A percentile compares a stretch with the other conserved stretches of the same genome.
These are phyloP conservation scores for Malassezia nana DNA, from an alignment of 1,284 basidiomycete species.

Conservation along the genomic window DNA sequence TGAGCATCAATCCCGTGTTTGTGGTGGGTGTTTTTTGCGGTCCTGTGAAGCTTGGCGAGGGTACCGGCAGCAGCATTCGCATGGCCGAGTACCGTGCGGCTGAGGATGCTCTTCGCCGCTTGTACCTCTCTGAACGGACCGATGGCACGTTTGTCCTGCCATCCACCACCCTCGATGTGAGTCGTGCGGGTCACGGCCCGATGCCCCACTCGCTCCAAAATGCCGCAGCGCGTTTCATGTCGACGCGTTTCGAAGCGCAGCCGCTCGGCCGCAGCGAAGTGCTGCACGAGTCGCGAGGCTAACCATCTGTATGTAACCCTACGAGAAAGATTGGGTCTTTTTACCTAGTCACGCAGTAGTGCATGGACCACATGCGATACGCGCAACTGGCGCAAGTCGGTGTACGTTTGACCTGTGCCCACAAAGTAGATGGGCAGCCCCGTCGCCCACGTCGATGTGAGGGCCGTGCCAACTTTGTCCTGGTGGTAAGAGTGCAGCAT, in stretches of 20 bases:
- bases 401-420: slow-evolving; percentile 47
- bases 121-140: slow-evolving; percentile 60
- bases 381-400: slow-evolving; percentile 42
- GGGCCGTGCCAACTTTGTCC: slow-evolving; percentile 46
- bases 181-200: slow-evolving; percentile 12
- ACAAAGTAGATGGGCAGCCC: slow-evolving; percentile 47
- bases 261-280: slow-evolving; percentile 17
- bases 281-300: slow-evolving; percentile 16
- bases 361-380: slow-evolving; percentile 46
- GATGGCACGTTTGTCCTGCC: slow-evolving; percentile 53
- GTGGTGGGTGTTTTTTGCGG: slow-evolving; percentile 85
- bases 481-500: slow-evolving; percentile 1
- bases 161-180: slow-evolving; percentile 28
- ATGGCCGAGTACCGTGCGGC: slow-evolving; percentile 93
- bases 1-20: slow-evolving; percentile 78
- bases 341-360: slow-evolving; percentile 34
- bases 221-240: neutral
- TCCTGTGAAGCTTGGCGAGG: slow-evolving; percentile 77
- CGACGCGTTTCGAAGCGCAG: slow-evolving; percentile 2
- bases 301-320: neutral
- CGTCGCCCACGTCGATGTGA: slow-evolving; percentile 42
- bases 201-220: slow-evolving; percentile 13
- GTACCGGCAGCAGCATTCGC: slow-evolving; percentile 77
- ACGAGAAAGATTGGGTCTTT: neutral
- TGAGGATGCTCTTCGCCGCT: slow-evolving; percentile 67